Base-by-base conservation (phyloP, 768 basidiomycete genomes). In the Vararia minispora region DNA sequence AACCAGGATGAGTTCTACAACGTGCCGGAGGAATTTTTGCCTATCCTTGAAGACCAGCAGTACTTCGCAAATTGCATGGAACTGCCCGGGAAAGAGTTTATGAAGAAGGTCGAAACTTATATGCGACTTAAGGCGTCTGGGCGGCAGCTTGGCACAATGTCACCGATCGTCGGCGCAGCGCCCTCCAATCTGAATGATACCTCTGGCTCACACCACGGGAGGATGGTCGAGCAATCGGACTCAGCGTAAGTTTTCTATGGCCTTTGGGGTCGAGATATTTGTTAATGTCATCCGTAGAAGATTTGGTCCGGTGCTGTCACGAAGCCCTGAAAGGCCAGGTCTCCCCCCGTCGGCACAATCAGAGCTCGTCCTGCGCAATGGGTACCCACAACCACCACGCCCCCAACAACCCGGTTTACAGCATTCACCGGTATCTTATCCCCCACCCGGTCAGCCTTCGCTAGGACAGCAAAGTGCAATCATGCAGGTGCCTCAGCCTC, bases 41-140 rank as follows among this genome's bases (percentile, higher is more conserved):
- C 79, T 10, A 86, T 97, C 39, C 69, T 99, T 13, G 74, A 80
- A 37, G 91, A 97, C 49, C 85, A 90, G 54, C 91, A 97, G 23
- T 86, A 92, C 56, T 95, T 99, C 56, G 66, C 74, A 33, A 89
- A 77, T 57, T 79, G 76, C 35, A 60, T 91, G 60, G 94, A 98
- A 28, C 69, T 97, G 20, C 89, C 91, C 1, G 78, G 81, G 48
- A 94, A 94, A 58, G 94, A 99, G 31, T 90, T 98, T 55, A 63
- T 97, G 64, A 95, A 88, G 71, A 92, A 87, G 61, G 88, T 85
- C 46, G 88, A 91, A 44, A 80, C 79, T n/a, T 94, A 89, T 58
- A 75, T 89, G 72, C 75, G 74, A 41, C 48, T 82, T 22, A 84
- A 76, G 58, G 64, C 72, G 4, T 61, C 57, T 28, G 79, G 75